Evolutionary conservation across 75 land plant species (phyloP).

Genomic region (Selaginella tamariscina): DNA sequence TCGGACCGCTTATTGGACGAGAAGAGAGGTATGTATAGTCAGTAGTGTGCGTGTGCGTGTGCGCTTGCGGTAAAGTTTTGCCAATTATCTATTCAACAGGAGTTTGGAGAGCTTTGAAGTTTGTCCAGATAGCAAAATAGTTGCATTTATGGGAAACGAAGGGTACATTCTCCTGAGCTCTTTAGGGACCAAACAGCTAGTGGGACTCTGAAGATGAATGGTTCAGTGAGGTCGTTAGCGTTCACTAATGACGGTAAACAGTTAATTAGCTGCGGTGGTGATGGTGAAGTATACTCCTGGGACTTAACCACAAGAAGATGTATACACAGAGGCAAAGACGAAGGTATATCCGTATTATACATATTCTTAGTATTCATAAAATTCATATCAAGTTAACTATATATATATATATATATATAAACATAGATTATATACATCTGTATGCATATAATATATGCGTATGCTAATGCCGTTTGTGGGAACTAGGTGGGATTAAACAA

Average conservation of each 20-base stretch:
- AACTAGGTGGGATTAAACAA: constrained; percentile 49
- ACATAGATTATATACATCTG: no score
- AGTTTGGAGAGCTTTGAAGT: constrained; percentile 78
- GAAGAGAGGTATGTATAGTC: no score
- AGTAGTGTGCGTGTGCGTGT: no score
- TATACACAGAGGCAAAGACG: constrained; percentile 70
- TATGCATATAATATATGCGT: no score
- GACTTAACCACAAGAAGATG: constrained; percentile 73
- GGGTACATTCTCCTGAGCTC: constrained; percentile 82
- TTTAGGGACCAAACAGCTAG: constrained; percentile 54
- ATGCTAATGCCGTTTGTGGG: no score
- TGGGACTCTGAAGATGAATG: constrained; percentile 94
- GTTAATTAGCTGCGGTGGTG: constrained; percentile 74
- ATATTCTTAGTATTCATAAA: no score
- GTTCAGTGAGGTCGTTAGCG: constrained; percentile 53
- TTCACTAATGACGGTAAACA: constrained; percentile 60
- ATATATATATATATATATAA: no score
- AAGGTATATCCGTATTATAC: no score
- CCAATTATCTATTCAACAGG: no score
- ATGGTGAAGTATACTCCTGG: constrained; percentile 92
- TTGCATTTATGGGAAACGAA: constrained; percentile 83
- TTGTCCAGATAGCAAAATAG: constrained; percentile 63
- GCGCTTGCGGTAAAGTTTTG: no score
- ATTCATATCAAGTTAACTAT: no score
- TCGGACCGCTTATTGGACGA: constrained; percentile 62